These are phyloP conservation scores for Bryum argenteum DNA, from an alignment of 225 moss, liverwort and hornwort species.

Conservation along the genomic window DNA sequence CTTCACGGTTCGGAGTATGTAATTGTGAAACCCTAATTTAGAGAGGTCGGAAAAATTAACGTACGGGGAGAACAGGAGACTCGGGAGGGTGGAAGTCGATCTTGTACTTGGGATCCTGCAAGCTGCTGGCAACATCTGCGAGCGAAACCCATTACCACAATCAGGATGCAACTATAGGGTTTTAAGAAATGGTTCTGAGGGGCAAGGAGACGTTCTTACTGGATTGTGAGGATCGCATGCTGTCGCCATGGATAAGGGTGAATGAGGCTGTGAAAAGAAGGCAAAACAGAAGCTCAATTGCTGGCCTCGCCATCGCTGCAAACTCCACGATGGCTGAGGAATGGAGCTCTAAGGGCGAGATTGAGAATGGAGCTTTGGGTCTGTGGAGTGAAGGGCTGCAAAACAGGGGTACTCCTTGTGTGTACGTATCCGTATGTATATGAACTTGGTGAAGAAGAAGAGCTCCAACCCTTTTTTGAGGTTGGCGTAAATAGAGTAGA, in stretches of 20 bases:
- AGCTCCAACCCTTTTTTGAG: too few relatives aligned
- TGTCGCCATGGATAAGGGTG: constrained; percentile 26
- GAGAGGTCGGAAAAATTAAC: constrained; percentile 7
- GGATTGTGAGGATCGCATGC: constrained; percentile 38
- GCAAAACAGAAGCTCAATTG: constrained; percentile 12
- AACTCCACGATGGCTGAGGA: neutral
- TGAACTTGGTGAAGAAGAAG: too few relatives aligned
- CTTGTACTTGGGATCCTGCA: constrained; percentile 91
- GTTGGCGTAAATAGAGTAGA: too few relatives aligned
- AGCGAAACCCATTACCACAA: neutral
- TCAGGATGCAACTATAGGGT: constrained; percentile 9
- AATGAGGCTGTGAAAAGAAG: constrained; percentile 24
- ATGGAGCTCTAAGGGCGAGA: neutral
- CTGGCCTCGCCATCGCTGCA: constrained; percentile 33
- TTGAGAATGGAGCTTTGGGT: neutral
- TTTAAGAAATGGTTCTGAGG: neutral
- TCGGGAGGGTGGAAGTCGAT: constrained; percentile 71
- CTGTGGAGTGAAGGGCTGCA: constrained; percentile 9
- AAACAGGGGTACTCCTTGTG: neutral
- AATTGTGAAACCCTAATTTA: constrained; percentile 10
- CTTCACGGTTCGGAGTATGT: neutral
- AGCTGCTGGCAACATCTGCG: constrained; percentile 59
- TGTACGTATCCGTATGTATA: neutral
- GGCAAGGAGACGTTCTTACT: constrained; percentile 11
- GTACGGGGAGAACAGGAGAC: constrained; percentile 70